Evolutionary conservation across 2,329 filamentous ascomycete genomes (phyloP).

Genomic region (Magnaporthiopsis incrustans): DNA sequence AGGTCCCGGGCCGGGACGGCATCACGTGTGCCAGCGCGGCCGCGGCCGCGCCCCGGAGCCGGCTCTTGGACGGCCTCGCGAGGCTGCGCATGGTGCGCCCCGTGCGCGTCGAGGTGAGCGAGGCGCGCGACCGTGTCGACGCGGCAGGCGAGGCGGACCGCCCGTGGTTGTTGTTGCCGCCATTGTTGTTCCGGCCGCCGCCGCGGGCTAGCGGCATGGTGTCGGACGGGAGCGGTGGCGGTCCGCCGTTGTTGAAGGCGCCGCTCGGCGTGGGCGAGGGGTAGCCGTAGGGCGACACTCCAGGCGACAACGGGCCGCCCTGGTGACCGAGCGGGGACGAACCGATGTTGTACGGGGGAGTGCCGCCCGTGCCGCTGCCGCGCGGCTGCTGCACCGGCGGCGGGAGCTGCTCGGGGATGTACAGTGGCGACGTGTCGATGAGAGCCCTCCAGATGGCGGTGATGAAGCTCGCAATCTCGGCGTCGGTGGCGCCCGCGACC

Average conservation of each 20-base stretch:
- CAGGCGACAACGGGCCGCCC: background rate
- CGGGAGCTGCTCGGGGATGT: constrained; percentile 29
- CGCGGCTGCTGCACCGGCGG: constrained; percentile 10
- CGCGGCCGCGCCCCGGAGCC: constrained; percentile 9
- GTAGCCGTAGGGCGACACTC: background rate
- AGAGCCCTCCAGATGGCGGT: constrained; percentile 43
- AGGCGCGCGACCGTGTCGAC: constrained; percentile 20
- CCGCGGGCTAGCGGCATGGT: background rate
- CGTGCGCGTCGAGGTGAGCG: constrained; percentile 25
- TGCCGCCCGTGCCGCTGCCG: constrained; percentile 1
- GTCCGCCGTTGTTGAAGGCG: constrained; percentile 6
- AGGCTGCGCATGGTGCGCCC: constrained; percentile 21
- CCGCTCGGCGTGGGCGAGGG: background rate
- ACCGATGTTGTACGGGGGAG: background rate
- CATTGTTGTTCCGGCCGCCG: constrained; percentile 4
- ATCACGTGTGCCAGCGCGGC: constrained; percentile 6
- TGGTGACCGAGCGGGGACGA: background rate
- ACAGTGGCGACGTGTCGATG: constrained; percentile 35
- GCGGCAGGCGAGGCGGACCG: constrained; percentile 11
- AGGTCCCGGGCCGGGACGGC: background rate
- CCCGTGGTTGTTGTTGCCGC: constrained; percentile 2
- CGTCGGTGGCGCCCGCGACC: constrained; percentile 43
- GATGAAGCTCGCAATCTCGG: constrained; percentile 47
- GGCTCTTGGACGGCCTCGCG: background rate
- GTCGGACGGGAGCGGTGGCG: background rate